A percentile compares a stretch with the other conserved stretches of the same genome.
Evolutionary conservation across 2,329 filamentous ascomycete genomes (phyloP).

Genomic region (Aspergillus sp.): DNA sequence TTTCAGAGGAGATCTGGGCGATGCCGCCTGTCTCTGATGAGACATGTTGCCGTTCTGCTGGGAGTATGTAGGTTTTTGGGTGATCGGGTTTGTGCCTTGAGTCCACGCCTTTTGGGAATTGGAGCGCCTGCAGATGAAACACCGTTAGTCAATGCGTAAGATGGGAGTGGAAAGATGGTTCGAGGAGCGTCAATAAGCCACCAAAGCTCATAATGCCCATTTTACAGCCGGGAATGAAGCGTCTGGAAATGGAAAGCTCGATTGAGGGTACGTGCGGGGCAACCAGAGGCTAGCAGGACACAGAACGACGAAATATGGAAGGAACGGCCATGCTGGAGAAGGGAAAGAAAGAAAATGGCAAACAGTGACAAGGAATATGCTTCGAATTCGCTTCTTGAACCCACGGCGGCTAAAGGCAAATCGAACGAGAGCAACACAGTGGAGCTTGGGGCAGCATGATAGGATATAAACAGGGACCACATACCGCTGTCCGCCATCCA

Average conservation of each 20-base stretch:
- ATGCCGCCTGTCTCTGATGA: slow-evolving; percentile 32
- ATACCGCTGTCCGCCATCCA: slow-evolving; percentile 47
- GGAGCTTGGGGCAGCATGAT: slow-evolving; percentile 4
- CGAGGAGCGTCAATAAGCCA: too few relatives aligned
- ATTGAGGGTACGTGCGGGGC: too few relatives aligned
- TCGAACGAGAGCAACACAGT: too few relatives aligned
- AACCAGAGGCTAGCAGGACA: neutral
- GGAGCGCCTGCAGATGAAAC: slow-evolving; percentile 35
- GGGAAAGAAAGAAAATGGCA: neutral
- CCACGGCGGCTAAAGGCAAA: too few relatives aligned
- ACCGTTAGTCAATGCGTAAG: slow-evolving; percentile 13
- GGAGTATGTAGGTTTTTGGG: slow-evolving; percentile 43
- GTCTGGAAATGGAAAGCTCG: too few relatives aligned
- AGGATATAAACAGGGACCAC: slow-evolving; percentile 17
- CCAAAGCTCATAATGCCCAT: too few relatives aligned
- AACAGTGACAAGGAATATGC: neutral
- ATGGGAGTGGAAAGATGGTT: neutral
- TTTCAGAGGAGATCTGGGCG: slow-evolving; percentile 32
- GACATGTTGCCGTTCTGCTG: slow-evolving; percentile 47
- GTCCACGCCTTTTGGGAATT: slow-evolving; percentile 53
- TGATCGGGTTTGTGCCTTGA: slow-evolving; percentile 52
- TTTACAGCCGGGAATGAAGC: too few relatives aligned
- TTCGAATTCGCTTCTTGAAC: neutral
- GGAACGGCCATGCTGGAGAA: neutral
- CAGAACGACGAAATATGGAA: neutral